phyloP scores from a whole-genome alignment of 2,329 filamentous ascomycete genomes.

The Coleophoma crateriformis region DNA sequence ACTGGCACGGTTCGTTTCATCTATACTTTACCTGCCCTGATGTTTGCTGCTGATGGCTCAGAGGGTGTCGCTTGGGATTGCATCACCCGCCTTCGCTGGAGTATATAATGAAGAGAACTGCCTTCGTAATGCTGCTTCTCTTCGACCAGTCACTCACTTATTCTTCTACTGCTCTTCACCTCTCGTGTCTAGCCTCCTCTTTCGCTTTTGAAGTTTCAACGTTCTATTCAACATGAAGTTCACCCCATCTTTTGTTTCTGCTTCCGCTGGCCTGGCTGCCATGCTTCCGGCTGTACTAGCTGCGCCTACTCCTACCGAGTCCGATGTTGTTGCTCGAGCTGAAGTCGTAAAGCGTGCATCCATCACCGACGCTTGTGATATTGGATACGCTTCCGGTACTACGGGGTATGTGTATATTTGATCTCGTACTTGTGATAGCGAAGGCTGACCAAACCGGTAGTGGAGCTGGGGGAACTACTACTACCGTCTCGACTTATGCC shows the following conservation, averaged over 20 bases:
- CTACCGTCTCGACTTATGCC: constrained; percentile 46
- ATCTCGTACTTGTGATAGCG: no score
- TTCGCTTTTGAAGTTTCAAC: not conserved
- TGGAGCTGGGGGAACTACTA: constrained; percentile 47
- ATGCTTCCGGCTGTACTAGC: constrained; percentile 33
- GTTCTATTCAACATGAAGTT: constrained; percentile 2
- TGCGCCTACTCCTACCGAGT: constrained; percentile 41
- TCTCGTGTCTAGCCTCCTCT: no score
- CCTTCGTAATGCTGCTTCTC: no score
- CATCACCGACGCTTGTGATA: constrained; percentile 12
- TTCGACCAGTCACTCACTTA: no score
- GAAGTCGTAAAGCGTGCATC: constrained; percentile 38
- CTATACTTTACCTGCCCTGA: no score
- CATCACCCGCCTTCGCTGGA: no score
- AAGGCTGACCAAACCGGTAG: no score
- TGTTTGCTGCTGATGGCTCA: no score
- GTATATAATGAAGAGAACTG: no score
- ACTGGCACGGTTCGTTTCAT: no score
- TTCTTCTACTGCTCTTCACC: no score
- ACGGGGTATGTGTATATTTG: constrained; percentile 29
- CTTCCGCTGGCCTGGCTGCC: constrained; percentile 42
- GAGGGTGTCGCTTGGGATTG: no score
- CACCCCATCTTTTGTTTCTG: constrained; percentile 42
- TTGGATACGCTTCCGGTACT: constrained; percentile 42
- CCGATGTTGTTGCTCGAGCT: constrained; percentile 36